Evolutionary conservation across 2,329 filamentous ascomycete genomes (phyloP).

Genomic region (Didymella segeticola): DNA sequence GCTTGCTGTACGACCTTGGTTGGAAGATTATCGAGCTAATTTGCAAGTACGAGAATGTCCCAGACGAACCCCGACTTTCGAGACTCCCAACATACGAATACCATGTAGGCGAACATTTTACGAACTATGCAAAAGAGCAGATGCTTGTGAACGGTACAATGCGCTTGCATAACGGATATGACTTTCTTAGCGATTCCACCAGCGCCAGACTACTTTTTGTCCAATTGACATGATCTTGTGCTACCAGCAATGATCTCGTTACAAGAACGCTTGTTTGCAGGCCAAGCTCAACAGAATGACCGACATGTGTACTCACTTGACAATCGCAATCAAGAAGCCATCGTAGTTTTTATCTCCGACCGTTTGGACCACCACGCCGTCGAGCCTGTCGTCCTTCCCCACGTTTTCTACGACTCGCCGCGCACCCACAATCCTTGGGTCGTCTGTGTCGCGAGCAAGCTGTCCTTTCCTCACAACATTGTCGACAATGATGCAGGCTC

Average conservation of each 20-base stretch:
- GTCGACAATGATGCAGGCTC: slow-evolving; percentile 57
- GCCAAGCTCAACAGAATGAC: not conserved
- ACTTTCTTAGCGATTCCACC: not conserved
- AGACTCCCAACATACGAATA: not conserved
- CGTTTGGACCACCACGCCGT: slow-evolving; percentile 54
- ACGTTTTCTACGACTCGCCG: slow-evolving; percentile 52
- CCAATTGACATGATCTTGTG: not conserved
- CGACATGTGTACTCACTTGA: slow-evolving; percentile 33
- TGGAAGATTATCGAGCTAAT: not conserved
- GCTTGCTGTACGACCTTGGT: not conserved
- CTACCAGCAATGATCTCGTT: not conserved
- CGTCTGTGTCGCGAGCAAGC: slow-evolving; percentile 40
- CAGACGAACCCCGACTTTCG: not conserved
- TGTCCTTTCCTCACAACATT: slow-evolving; percentile 56
- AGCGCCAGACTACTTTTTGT: not conserved
- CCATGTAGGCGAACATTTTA: not conserved
- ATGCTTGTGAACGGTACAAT: not conserved
- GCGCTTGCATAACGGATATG: not conserved
- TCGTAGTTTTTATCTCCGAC: slow-evolving; percentile 58
- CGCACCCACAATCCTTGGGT: slow-evolving; percentile 42
- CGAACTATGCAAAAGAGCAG: not conserved
- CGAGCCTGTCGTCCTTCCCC: slow-evolving; percentile 52
- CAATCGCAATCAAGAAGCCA: slow-evolving; percentile 53
- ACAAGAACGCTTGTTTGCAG: not conserved
- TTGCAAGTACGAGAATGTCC: not conserved